Evolutionary conservation across 2,329 filamentous ascomycete genomes (phyloP).

Genomic region (Aspergillus sp.): DNA sequence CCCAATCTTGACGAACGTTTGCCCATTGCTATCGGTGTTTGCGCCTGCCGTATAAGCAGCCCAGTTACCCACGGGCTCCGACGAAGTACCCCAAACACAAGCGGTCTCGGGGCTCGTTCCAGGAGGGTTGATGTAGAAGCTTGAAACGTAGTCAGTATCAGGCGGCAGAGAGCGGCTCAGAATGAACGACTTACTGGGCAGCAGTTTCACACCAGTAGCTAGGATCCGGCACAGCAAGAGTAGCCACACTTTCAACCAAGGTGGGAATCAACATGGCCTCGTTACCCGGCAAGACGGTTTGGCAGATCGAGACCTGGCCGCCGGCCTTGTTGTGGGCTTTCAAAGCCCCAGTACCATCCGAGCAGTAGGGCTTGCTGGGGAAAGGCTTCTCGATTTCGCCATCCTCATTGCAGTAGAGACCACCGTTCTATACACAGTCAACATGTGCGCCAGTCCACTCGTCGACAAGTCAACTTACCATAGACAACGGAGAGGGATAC

Average conservation of each 20-base stretch:
- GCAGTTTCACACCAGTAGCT: conserved; percentile 72
- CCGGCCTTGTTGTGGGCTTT: conserved; percentile 65
- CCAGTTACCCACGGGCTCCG: conserved; percentile 71
- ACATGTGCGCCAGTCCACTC: neutral
- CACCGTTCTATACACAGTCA: conserved; percentile 61
- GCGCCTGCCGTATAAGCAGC: conserved; percentile 73
- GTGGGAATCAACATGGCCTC: conserved; percentile 83
- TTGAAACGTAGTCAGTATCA: conserved; percentile 32
- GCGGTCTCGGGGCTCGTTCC: conserved; percentile 60
- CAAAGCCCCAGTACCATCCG: conserved; percentile 65
- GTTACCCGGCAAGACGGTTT: conserved; percentile 75
- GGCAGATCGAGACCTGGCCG: conserved; percentile 67
- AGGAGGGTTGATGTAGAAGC: conserved; percentile 76
- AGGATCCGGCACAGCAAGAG: conserved; percentile 68
- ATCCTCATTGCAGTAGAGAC: conserved; percentile 67
- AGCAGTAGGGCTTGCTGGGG: conserved; percentile 65
- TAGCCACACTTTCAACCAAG: conserved; percentile 56
- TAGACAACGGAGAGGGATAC: conserved; percentile 69
- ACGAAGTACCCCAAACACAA: conserved; percentile 69
- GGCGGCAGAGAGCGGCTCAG: neutral
- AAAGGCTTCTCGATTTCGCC: conserved; percentile 71
- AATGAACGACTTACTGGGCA: conserved; percentile 62
- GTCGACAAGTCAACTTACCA: conserved; percentile 53
- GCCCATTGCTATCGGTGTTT: conserved; percentile 64
- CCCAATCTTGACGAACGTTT: conserved; percentile 72